phyloP scores from a whole-genome alignment of 805 yeast genomes.

The Saturnispora halmiae region DNA sequence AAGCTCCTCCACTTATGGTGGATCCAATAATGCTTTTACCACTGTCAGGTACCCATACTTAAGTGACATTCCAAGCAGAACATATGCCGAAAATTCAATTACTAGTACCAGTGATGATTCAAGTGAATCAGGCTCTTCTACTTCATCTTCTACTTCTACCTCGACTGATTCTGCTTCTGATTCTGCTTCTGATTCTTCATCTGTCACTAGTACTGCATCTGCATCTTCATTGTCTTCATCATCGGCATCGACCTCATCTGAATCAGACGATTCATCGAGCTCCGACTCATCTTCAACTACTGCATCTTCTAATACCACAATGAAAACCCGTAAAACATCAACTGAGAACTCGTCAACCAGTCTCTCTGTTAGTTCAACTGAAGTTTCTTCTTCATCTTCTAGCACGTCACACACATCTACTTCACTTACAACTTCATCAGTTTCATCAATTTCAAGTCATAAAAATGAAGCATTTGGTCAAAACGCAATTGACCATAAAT shows the following conservation, averaged over 20 bases:
- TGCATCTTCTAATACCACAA: conserved; percentile 1
- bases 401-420: background rate
- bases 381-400: background rate
- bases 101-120: background rate
- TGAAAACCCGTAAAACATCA: background rate
- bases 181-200: background rate
- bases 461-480: conserved; percentile 9
- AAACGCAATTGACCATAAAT: conserved; percentile 3
- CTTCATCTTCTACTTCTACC: conserved; percentile 1
- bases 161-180: background rate
- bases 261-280: too few species aligned
- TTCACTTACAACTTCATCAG: background rate
- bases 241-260: too few species aligned
- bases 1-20: conserved; percentile 9
- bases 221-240: too few species aligned
- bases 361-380: too few species aligned
- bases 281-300: background rate
- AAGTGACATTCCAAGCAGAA: background rate
- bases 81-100: background rate
- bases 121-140: background rate
- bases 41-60: conserved; percentile 8
- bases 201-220: too few species aligned
- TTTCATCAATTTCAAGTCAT: conserved; percentile 9
- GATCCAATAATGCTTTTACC: conserved; percentile 8
- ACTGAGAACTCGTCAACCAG: background rate